Conservation (phyloP, 78 protist genomes). For the Isochrysis galbana region DNA sequence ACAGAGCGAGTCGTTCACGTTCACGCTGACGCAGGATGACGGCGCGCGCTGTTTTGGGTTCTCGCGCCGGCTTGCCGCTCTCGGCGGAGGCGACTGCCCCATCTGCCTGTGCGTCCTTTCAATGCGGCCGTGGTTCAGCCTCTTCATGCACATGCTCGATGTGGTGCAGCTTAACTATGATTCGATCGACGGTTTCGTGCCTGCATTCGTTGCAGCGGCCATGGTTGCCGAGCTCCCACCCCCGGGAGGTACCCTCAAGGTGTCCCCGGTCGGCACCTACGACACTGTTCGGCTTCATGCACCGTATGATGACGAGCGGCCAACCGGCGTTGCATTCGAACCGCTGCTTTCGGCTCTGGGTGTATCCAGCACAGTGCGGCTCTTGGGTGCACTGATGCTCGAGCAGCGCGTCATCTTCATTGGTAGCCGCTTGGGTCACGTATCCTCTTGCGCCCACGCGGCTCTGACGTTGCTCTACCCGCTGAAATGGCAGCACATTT, state of each 20-base stretch:
- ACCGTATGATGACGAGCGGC: background rate
- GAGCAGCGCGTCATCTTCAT: slow-evolving; percentile 20
- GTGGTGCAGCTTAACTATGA: background rate
- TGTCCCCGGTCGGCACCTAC: background rate
- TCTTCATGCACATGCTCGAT: slow-evolving; percentile 1
- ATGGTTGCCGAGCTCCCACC: background rate
- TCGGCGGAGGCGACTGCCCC: background rate
- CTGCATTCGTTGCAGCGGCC: background rate
- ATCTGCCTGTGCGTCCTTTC: background rate
- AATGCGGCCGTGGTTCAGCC: background rate
- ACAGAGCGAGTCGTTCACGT: slow-evolving; percentile 17
- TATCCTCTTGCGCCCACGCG: background rate
- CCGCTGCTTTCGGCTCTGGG: slow-evolving; percentile 5
- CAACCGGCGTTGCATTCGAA: background rate
- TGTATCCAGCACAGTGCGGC: background rate
- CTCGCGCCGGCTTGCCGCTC: background rate
- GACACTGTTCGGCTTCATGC: background rate
- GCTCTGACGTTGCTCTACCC: slow-evolving; percentile 9
- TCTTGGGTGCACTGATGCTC: background rate
- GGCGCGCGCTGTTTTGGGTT: slow-evolving; percentile 19
- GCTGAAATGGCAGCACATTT: slow-evolving; percentile 45
- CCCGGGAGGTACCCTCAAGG: background rate
- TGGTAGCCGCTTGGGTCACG: background rate
- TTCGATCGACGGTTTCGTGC: background rate
- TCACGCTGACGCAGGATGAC: slow-evolving; percentile 26